Percentiles rank a stretch among this genome's conserved stretches.
phyloP scores from a whole-genome alignment of 1,139 yeast species.

The Yamadazyma friedrichii region DNA sequence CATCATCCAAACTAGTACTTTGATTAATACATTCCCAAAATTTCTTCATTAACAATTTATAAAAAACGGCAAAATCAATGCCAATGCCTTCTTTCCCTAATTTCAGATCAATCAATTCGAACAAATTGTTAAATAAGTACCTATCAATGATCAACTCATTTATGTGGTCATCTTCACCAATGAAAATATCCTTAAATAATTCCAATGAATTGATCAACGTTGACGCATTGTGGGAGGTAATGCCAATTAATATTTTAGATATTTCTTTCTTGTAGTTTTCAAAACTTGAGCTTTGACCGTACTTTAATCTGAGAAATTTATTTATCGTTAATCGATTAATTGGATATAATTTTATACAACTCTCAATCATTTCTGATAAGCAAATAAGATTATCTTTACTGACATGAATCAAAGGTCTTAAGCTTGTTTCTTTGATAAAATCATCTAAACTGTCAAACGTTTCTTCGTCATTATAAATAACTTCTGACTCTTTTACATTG shows the following conservation, averaged over 20 bases:
- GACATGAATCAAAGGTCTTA: constrained; percentile 21
- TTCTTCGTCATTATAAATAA: constrained; percentile 8
- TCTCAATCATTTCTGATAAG: constrained; percentile 28
- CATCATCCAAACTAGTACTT: constrained; percentile 50
- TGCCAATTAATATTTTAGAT: constrained; percentile 26
- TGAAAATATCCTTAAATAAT: constrained; percentile 26
- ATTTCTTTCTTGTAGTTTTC: constrained; percentile 27
- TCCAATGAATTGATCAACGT: constrained; percentile 24
- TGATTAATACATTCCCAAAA: constrained; percentile 56
- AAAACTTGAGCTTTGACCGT: constrained; percentile 15
- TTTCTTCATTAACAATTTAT: constrained; percentile 28
- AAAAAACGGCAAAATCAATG: constrained; percentile 16
- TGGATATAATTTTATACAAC: constrained; percentile 43
- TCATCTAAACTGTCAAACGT: constrained; percentile 9
- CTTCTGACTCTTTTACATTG: constrained; percentile 1
- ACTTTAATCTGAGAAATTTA: constrained; percentile 33
- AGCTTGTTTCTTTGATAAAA: constrained; percentile 8
- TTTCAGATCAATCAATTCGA: constrained; percentile 26
- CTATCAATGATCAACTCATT: constrained; percentile 37
- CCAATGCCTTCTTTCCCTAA: constrained; percentile 18
- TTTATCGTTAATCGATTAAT: constrained; percentile 39
- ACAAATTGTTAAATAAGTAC: constrained; percentile 36
- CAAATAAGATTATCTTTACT: constrained; percentile 19
- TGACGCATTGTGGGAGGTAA: constrained; percentile 33
- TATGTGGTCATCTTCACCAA: constrained; percentile 20